Evolutionary conservation across 805 yeast genomes (phyloP).

Genomic region (Candida pseudofarinosa): DNA sequence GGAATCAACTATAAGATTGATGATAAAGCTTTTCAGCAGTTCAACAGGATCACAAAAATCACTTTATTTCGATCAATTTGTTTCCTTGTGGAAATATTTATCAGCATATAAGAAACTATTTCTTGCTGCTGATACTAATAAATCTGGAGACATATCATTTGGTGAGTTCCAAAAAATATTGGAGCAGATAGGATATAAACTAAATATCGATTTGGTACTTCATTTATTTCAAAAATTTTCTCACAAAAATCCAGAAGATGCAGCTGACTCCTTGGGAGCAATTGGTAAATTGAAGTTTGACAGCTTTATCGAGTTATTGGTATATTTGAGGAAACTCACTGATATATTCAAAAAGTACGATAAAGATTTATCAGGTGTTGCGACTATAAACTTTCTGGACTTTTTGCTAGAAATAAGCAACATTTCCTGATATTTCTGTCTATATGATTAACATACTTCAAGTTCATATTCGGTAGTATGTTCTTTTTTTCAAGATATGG

Average conservation of each 20-base stretch:
- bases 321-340: conserved; percentile 71
- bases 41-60: conserved; percentile 15
- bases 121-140: conserved; percentile 56
- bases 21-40: conserved; percentile 58
- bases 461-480: too few relatives aligned
- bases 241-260: conserved; percentile 23
- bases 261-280: conserved; percentile 16
- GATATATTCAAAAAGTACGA: conserved; percentile 78
- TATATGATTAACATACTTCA: too few relatives aligned
- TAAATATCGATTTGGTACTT: conserved; percentile 53
- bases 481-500: too few relatives aligned
- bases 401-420: conserved; percentile 53
- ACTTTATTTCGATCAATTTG: conserved; percentile 56
- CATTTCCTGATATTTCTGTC: too few relatives aligned
- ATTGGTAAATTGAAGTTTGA: conserved; percentile 63
- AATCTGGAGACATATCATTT: conserved; percentile 56
- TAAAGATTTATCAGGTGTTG: conserved; percentile 67
- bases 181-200: conserved; percentile 61
- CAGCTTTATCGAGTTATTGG: conserved; percentile 74
- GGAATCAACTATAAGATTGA: conserved; percentile 53
- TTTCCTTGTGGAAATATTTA: conserved; percentile 64
- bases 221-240: conserved; percentile 58
- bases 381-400: conserved; percentile 61
- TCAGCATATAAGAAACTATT: conserved; percentile 64
- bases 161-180: conserved; percentile 62